A percentile compares a stretch with the other conserved stretches of the same genome.
These are phyloP conservation scores for Triticum turgidum DNA, from an alignment of 176 grass and related monocot genomes.

Conservation along the genomic window DNA sequence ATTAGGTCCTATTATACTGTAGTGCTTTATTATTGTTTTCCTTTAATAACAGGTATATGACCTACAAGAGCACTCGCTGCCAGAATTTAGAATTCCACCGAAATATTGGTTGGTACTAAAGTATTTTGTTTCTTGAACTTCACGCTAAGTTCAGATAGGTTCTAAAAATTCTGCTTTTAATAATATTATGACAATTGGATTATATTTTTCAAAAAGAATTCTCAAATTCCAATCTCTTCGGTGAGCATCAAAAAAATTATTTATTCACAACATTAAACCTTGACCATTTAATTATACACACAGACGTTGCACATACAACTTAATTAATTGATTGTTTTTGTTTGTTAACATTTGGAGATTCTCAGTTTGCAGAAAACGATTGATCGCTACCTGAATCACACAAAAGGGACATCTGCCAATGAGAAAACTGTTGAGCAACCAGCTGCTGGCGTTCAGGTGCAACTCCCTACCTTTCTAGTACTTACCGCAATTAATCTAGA, in stretches of 20 bases:
- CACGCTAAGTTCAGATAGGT: not conserved
- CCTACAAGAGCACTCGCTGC: not conserved
- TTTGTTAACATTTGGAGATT: constrained; percentile 7
- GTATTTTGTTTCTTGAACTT: not conserved
- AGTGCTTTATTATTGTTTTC: no score
- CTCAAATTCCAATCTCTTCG: not conserved
- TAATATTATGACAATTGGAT: not conserved
- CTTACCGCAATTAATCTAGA: not conserved
- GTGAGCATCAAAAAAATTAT: not conserved
- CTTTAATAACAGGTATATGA: not conserved
- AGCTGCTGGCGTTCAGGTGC: constrained; percentile 29
- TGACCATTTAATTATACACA: not conserved
- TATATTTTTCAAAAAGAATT: not conserved
- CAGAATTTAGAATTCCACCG: not conserved
- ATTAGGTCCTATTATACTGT: not conserved
- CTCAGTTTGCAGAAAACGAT: constrained; percentile 73
- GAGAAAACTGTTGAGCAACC: constrained; percentile 21
- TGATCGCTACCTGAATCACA: constrained; percentile 60
- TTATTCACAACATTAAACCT: not conserved
- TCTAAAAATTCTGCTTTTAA: not conserved
- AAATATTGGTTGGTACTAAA: not conserved
- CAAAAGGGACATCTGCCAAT: constrained; percentile 20
- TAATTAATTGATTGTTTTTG: not conserved
- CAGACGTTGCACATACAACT: not conserved
- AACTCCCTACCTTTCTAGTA: not conserved